Conservation (phyloP, 192 early-diverging fungal species). For the Backusella luteola region DNA sequence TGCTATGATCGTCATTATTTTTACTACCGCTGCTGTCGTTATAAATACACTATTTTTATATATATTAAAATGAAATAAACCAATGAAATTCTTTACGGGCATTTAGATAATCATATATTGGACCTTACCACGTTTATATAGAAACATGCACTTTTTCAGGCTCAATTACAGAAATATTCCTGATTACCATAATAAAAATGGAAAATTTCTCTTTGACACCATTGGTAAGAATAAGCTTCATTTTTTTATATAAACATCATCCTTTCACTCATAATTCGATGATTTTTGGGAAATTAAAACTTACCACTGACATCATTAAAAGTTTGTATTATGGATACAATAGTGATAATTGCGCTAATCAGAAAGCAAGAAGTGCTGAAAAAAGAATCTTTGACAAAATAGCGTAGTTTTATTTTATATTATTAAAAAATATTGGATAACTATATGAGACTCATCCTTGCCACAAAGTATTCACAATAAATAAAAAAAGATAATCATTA, state of each 20-base stretch:
- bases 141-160: not conserved
- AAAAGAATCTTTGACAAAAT: no score
- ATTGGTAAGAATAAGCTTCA: not conserved
- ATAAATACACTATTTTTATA: not conserved
- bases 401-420: no score
- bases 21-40: not conserved
- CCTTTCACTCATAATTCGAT: not conserved
- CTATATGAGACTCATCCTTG: no score
- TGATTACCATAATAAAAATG: not conserved
- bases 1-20: not conserved
- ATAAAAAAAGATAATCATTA: no score
- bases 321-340: no score
- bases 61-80: not conserved
- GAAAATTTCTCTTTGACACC: not conserved
- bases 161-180: not conserved
- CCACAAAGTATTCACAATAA: no score
- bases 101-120: not conserved
- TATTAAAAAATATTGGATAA: no score
- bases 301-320: no score
- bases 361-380: no score
- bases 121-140: not conserved
- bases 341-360: no score
- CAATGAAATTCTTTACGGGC: not conserved
- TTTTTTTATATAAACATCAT: no score
- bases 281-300: no score